Base-by-base conservation (phyloP, 139 green algal genomes). In the Marvania coccoides region DNA sequence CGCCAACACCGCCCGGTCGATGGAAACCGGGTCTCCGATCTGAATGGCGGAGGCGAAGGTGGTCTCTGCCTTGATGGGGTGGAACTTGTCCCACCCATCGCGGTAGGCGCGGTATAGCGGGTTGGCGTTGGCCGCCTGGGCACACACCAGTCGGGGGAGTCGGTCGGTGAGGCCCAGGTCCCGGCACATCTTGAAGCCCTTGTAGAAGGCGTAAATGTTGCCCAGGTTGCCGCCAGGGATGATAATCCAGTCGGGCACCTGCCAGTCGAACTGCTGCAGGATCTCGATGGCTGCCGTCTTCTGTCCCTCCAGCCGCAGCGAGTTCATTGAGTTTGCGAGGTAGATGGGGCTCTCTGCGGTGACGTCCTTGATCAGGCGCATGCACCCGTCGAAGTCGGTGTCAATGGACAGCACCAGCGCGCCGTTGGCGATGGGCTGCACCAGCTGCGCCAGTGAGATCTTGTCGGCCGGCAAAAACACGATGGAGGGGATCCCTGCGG, bases 121-220 rank as follows among this genome's bases (percentile, higher is more conserved):
- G 81, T 99, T 99, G 61, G 94, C 94, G 70, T 98, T 98, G 12
- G 81, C 62, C 19, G 94, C 93, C 61, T 86, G 77, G 15, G 87
- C 86, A 36, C 81, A 85, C 26, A 98, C 95, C 61, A 99, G 77
- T n/a, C 94, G 83, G 2, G 95, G 95, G 47, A 99, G 84, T 13
- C 73, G 63, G 75, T 97, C 83, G 10, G 90, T 79, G 31, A 99
- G 77, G 31, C 95, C 95, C 58, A 99, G 83, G 29, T 99, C 94
- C 67, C 80, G 83, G 81, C 78, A 88, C 88, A 94, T 89, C 60
- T 88, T 79, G 74, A 95, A 95, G 37, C 88, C 88, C 83, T 99
- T 99, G 90, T 98, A 98, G 72, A 99, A 99, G 12, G 95, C 95
- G 74, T 99, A 99, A 53, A 99, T 88, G 87, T 99, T 99, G 71